These are phyloP conservation scores for Hanseniaspora sp. DNA, from an alignment of 1,139 yeast genomes.

Conservation along the genomic window DNA sequence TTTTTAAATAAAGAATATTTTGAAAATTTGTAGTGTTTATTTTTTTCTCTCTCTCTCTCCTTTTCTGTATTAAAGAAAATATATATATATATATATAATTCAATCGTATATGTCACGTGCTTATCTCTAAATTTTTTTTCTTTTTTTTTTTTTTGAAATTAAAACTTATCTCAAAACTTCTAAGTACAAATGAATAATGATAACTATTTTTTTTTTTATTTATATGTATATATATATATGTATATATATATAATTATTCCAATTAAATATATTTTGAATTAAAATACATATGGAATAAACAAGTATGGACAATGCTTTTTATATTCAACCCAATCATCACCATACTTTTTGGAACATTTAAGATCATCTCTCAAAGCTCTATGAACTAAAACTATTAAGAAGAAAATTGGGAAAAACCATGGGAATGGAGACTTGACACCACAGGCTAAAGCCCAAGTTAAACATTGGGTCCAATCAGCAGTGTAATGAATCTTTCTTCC, in stretches of 20 bases:
- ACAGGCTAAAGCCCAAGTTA: slow-evolving; percentile 86
- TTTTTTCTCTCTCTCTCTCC: too few relatives aligned
- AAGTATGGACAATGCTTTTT: slow-evolving; percentile 79
- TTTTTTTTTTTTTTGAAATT: too few relatives aligned
- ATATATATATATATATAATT: too few relatives aligned
- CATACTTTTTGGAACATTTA: slow-evolving; percentile 78
- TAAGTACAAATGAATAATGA: too few relatives aligned
- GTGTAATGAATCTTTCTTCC: slow-evolving; percentile 95
- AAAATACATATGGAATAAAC: slow-evolving; percentile 79
- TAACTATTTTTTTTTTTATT: too few relatives aligned
- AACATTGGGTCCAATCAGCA: slow-evolving; percentile 79
- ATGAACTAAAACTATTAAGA: slow-evolving; percentile 74
- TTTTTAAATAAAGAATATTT: too few relatives aligned
- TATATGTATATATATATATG: background rate
- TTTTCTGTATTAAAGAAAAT: too few relatives aligned
- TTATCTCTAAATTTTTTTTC: too few relatives aligned
- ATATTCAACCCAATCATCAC: slow-evolving; percentile 86
- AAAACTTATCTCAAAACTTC: too few relatives aligned
- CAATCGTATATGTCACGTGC: too few relatives aligned
- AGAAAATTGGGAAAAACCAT: slow-evolving; percentile 90
- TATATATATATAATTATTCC: background rate
- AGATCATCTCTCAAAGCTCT: slow-evolving; percentile 78
- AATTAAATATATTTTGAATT: slow-evolving; percentile 18
- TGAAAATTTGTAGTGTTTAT: background rate
- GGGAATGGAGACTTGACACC: slow-evolving; percentile 84